A percentile compares a stretch with the other conserved stretches of the same genome.
Evolutionary conservation across 1,139 yeast genomes (phyloP).

Genomic region (Hanseniaspora sp.): DNA sequence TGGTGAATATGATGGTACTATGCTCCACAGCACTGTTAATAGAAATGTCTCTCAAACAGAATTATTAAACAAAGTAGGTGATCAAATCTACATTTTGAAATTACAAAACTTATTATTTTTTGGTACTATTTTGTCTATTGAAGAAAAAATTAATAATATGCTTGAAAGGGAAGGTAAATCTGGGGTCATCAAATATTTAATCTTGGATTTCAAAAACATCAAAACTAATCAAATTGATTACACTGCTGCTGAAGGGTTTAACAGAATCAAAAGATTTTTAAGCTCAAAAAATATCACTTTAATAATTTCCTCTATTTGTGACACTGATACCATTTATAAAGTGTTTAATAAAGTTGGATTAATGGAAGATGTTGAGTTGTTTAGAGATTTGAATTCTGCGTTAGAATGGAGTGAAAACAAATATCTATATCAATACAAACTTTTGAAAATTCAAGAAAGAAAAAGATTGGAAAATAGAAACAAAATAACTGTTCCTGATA

Average conservation of each 20-base stretch:
- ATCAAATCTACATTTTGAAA: constrained; percentile 79
- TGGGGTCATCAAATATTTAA: constrained; percentile 50
- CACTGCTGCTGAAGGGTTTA: constrained; percentile 92
- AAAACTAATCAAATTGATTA: constrained; percentile 63
- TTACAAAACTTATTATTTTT: constrained; percentile 81
- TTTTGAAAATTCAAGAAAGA: constrained; percentile 26
- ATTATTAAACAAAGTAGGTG: constrained; percentile 74
- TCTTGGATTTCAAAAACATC: constrained; percentile 77
- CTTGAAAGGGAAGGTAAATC: constrained; percentile 44
- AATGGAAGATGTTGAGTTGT: constrained; percentile 40
- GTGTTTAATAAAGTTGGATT: constrained; percentile 65
- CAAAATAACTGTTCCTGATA: neutral
- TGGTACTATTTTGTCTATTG: constrained; percentile 91
- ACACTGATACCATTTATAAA: constrained; percentile 47
- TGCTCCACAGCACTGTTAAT: constrained; percentile 83
- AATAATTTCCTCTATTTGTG: constrained; percentile 68
- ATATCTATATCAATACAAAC: constrained; percentile 58
- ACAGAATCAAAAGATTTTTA: constrained; percentile 69
- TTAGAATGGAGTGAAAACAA: constrained; percentile 95
- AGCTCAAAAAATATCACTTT: constrained; percentile 60
- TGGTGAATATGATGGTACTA: constrained; percentile 75
- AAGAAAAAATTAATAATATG: constrained; percentile 54
- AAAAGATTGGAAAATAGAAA: constrained; percentile 20
- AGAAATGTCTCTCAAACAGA: constrained; percentile 86
- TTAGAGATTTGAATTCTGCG: constrained; percentile 64